Percentiles rank a stretch among this genome's conserved stretches.
Conservation (phyloP, 192 early-diverging fungal genomes). For the Funneliformis mosseae region DNA sequence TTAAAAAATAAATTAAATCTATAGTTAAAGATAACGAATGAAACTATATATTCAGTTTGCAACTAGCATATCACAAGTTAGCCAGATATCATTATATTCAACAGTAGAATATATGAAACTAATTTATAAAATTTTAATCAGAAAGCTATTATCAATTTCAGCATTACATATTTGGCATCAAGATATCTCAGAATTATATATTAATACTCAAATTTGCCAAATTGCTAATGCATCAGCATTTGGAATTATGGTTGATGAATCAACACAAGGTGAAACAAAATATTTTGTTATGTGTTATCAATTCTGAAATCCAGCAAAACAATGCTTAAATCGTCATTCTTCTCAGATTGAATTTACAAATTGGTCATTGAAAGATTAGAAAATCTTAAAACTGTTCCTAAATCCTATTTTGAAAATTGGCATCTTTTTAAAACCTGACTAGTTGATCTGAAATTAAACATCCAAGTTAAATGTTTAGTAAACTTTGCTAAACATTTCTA, state of each 20-base stretch:
- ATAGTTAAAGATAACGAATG: too few relatives aligned
- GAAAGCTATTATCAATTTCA: not conserved
- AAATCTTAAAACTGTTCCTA: not conserved
- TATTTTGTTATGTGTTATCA: not conserved
- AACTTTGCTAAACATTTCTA: not conserved
- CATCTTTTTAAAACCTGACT: not conserved
- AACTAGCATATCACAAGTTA: not conserved
- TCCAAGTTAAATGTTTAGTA: not conserved
- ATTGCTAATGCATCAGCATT: not conserved
- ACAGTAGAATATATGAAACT: too few relatives aligned
- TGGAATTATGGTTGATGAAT: slow-evolving; percentile 12
- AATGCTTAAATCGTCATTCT: not conserved
- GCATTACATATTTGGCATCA: not conserved
- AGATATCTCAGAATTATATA: not conserved
- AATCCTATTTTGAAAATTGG: not conserved
- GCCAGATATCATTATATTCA: not conserved
- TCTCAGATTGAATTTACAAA: not conserved
- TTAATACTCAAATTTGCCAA: not conserved
- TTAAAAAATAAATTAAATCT: too few relatives aligned
- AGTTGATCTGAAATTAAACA: not conserved
- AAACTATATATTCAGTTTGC: not conserved
- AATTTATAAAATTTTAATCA: too few relatives aligned
- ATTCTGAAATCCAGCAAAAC: not conserved
- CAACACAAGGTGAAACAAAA: not conserved
- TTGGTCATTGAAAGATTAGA: not conserved